Conservation (phyloP, 1,139 yeast genomes). For the Geotrichum restrictum region DNA sequence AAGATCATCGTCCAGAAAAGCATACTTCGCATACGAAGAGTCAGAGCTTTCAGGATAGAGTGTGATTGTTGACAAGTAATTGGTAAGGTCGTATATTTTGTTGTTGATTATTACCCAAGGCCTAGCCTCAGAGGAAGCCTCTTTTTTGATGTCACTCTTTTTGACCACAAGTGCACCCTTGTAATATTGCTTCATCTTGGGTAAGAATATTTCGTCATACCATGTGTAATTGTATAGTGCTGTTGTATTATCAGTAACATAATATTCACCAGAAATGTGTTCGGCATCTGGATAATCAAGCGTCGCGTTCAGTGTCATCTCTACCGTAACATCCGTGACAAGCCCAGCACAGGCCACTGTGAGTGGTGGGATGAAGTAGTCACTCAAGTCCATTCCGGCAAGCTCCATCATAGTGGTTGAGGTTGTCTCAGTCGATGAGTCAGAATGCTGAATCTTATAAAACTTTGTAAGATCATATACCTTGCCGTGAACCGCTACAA, state of each 20-base stretch:
- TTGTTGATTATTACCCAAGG: constrained; percentile 37
- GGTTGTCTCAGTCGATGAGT: constrained; percentile 35
- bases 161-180: constrained; percentile 43
- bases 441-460: constrained; percentile 40
- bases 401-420: constrained; percentile 36
- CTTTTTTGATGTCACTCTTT: constrained; percentile 27
- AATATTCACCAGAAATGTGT: constrained; percentile 37
- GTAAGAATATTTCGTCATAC: constrained; percentile 39
- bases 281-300: constrained; percentile 32
- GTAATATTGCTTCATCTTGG: constrained; percentile 36
- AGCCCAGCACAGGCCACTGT: constrained; percentile 41
- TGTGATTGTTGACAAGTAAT: constrained; percentile 36
- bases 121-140: constrained; percentile 26
- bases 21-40: constrained; percentile 30
- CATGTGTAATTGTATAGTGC: constrained; percentile 38
- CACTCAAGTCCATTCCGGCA: constrained; percentile 41
- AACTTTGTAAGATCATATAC: constrained; percentile 43
- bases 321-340: constrained; percentile 35
- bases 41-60: constrained; percentile 25
- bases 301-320: constrained; percentile 35
- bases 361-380: constrained; percentile 44
- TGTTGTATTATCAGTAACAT: constrained; percentile 29
- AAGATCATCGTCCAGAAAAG: constrained; percentile 37
- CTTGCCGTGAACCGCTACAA: constrained; percentile 40
- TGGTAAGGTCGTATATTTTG: constrained; percentile 40